phyloP scores from a whole-genome alignment of 768 basidiomycete genomes.

The Pisolithus albus region DNA sequence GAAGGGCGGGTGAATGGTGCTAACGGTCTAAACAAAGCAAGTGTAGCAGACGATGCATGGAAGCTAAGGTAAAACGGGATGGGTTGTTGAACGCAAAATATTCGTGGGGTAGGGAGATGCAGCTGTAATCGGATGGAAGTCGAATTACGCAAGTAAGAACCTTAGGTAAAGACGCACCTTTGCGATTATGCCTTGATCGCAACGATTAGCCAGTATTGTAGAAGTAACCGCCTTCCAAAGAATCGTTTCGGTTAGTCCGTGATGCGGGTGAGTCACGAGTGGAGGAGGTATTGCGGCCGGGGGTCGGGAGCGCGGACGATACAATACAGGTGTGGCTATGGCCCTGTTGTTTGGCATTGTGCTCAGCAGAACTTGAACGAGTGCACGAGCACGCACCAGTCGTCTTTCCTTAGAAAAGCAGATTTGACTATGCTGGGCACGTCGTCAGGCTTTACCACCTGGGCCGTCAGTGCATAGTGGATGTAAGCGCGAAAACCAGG shows the following conservation, averaged over 20 bases:
- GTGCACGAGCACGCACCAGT: conserved; percentile 36
- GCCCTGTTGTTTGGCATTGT: conserved; percentile 29
- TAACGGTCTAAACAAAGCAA: conserved; percentile 55
- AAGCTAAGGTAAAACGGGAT: conserved; percentile 67
- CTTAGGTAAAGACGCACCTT: conserved; percentile 19
- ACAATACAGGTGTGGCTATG: conserved; percentile 55
- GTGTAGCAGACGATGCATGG: conserved; percentile 46
- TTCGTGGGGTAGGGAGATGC: conserved; percentile 53
- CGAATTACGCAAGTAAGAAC: not conserved
- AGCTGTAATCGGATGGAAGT: conserved; percentile 21
- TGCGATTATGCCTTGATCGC: conserved; percentile 33
- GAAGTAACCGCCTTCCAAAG: conserved; percentile 49
- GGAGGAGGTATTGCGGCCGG: conserved; percentile 43
- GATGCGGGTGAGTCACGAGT: conserved; percentile 23
- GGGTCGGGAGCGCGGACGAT: conserved; percentile 61
- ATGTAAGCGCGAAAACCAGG: conserved; percentile 67
- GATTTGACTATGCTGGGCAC: conserved; percentile 44
- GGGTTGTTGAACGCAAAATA: conserved; percentile 48
- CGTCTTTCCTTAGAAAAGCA: conserved; percentile 45
- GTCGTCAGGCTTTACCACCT: conserved; percentile 41
- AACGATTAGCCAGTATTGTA: conserved; percentile 33
- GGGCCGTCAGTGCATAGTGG: conserved; percentile 52
- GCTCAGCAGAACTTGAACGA: not conserved
- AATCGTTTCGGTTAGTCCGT: conserved; percentile 37
- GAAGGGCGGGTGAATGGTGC: conserved; percentile 38